A percentile compares a stretch with the other conserved stretches of the same genome.
phyloP scores from a whole-genome alignment of 306 rosid genomes.

The barrel medic (Medicago truncatula) region MtrunA17r5.0-ANR NC_053048.1:541501-542000 shows the following conservation, averaged over 20 bases:
- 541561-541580: conserved; percentile 99
- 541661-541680: conserved; percentile 60
- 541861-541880: conserved; percentile 93
- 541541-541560: conserved; percentile 97
- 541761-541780: conserved; percentile 66
- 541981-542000: conserved; percentile 11
- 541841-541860: conserved; percentile 28
- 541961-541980: conserved; percentile 22
- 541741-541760: conserved; percentile 95
- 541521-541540: conserved; percentile 76
- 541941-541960: conserved; percentile 78
- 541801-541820: conserved; percentile 8
- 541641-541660: conserved; percentile 26
- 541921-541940: conserved; percentile 91
- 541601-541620: conserved; percentile 38
- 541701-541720: conserved; percentile 95
- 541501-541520: conserved; percentile 85
- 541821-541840: conserved; percentile 26
- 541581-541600: conserved; percentile 85
- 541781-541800: conserved; percentile 41
- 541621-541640: conserved; percentile 9
- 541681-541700: conserved; percentile 99
- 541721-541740: conserved; percentile 97
- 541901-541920: conserved; percentile 96
- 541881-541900: conserved; percentile 94